Percentiles rank a stretch among this genome's conserved stretches.
Evolutionary conservation across 192 early-diverging fungal genomes (phyloP).

Genomic region (Cetraspora pellucida): DNA sequence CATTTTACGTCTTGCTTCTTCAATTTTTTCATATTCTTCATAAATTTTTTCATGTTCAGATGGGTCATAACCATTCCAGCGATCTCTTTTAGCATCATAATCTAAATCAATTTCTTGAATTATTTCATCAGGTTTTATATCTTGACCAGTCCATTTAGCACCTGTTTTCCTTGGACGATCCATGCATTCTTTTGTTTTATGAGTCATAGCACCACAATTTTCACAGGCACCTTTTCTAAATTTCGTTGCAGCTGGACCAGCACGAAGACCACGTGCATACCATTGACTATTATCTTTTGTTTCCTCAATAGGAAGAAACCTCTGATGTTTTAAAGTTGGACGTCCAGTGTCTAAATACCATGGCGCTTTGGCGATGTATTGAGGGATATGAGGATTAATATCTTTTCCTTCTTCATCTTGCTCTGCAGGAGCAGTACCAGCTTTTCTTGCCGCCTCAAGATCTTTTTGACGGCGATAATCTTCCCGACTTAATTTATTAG

Average conservation of each 20-base stretch:
- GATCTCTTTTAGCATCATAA: slow-evolving; percentile 96
- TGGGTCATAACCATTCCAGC: slow-evolving; percentile 98
- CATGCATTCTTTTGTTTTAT: slow-evolving; percentile 92
- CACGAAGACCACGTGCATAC: slow-evolving; percentile 78
- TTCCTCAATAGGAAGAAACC: slow-evolving; percentile 42
- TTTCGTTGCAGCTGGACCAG: slow-evolving; percentile 83
- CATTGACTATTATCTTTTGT: slow-evolving; percentile 59
- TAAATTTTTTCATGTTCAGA: slow-evolving; percentile 76
- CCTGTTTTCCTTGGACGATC: slow-evolving; percentile 88
- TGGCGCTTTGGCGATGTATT: slow-evolving; percentile 94
- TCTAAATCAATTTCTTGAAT: slow-evolving; percentile 72
- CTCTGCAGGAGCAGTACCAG: slow-evolving; percentile 85
- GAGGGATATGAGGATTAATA: slow-evolving; percentile 99
- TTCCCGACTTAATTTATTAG: slow-evolving; percentile 84
- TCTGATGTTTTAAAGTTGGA: slow-evolving; percentile 88
- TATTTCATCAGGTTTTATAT: slow-evolving; percentile 85
- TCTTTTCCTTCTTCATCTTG: slow-evolving; percentile 85
- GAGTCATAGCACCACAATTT: slow-evolving; percentile 96
- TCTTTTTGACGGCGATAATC: slow-evolving; percentile 95
- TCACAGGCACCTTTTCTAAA: slow-evolving; percentile 95
- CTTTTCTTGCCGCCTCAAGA: slow-evolving; percentile 94
- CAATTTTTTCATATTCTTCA: slow-evolving; percentile 91
- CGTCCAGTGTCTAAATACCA: slow-evolving; percentile 85
- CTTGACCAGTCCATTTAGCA: slow-evolving; percentile 86
- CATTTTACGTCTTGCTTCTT: slow-evolving; percentile 81